Evolutionary conservation across 495 filamentous ascomycete species (phyloP).

Genomic region (Neurospora sp.): DNA sequence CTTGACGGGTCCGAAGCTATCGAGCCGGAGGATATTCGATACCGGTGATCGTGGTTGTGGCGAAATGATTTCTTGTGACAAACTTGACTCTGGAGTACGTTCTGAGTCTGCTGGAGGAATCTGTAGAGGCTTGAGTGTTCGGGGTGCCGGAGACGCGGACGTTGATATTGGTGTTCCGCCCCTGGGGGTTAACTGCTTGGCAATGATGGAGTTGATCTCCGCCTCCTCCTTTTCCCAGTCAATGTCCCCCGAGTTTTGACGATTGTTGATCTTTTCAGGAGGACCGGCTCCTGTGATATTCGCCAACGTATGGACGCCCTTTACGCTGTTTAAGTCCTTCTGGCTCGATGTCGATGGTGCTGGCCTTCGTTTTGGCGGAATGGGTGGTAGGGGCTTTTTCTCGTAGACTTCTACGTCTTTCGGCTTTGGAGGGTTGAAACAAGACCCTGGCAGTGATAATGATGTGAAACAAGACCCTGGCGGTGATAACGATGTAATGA

Average conservation of each 20-base stretch:
- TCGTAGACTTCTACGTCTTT: slow-evolving; percentile 12
- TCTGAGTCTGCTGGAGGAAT: not conserved
- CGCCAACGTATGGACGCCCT: slow-evolving; percentile 7
- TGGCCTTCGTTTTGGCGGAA: slow-evolving; percentile 10
- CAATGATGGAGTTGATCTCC: slow-evolving; percentile 6
- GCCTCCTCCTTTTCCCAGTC: slow-evolving; percentile 7
- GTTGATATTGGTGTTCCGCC: not conserved
- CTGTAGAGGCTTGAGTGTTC: not conserved
- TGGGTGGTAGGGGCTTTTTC: slow-evolving; percentile 14
- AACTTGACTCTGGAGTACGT: not conserved
- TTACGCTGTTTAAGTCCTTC: slow-evolving; percentile 10
- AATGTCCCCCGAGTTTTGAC: not conserved
- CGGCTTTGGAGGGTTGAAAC: slow-evolving; percentile 5
- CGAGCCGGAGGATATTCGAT: slow-evolving; percentile 7
- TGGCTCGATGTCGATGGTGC: slow-evolving; percentile 11
- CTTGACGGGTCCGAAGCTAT: not conserved
- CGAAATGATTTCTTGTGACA: not conserved
- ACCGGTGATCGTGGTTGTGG: slow-evolving; percentile 4
- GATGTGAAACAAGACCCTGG: not conserved
- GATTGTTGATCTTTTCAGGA: not conserved
- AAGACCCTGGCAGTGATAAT: not conserved
- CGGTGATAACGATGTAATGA: not conserved
- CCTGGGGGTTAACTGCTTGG: not conserved
- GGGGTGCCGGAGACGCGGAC: not conserved
- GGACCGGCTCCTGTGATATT: not conserved